These are phyloP conservation scores for Austroboletus novae-zelandiae DNA, from an alignment of 1,284 basidiomycete species.

Conservation along the genomic window DNA sequence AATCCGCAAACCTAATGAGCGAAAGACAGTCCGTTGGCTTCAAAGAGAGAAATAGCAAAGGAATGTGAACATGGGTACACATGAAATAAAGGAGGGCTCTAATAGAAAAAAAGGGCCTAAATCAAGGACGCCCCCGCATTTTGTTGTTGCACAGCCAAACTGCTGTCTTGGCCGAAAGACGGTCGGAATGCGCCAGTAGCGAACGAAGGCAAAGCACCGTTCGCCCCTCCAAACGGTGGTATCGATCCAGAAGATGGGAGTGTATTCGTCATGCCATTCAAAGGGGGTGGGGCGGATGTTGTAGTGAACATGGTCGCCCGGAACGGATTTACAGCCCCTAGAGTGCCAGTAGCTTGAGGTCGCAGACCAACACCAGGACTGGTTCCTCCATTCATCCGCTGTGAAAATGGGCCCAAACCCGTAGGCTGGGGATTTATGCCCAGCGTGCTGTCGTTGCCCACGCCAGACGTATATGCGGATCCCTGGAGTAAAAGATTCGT, in stretches of 20 bases:
- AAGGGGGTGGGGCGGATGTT: slow-evolving; percentile 11
- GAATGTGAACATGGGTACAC: not conserved
- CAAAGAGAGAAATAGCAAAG: not conserved
- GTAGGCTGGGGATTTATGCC: slow-evolving; percentile 28
- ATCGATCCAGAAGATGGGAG: slow-evolving; percentile 23
- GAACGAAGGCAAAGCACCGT: slow-evolving; percentile 8
- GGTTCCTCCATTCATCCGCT: slow-evolving; percentile 34
- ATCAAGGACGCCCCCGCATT: slow-evolving; percentile 39
- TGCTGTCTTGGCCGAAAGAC: slow-evolving; percentile 17
- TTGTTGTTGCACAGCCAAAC: slow-evolving; percentile 33
- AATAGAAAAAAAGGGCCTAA: slow-evolving; percentile 16
- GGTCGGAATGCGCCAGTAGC: slow-evolving; percentile 10
- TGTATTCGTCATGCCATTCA: slow-evolving; percentile 2
- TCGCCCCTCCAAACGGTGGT: slow-evolving; percentile 23
- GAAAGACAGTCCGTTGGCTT: not conserved
- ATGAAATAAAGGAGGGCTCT: not conserved
- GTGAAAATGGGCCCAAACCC: slow-evolving; percentile 22
- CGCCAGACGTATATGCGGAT: slow-evolving; percentile 2
- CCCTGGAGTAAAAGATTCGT: slow-evolving; percentile 10
- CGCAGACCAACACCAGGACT: slow-evolving; percentile 60
- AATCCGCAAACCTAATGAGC: not conserved
- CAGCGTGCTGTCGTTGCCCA: slow-evolving; percentile 33
- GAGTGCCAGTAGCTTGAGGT: slow-evolving; percentile 66
- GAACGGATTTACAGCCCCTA: slow-evolving; percentile 71
- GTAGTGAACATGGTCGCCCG: slow-evolving; percentile 56